Conservation (phyloP, 2,329 filamentous ascomycete species). For the Apiospora aurea region DNA sequence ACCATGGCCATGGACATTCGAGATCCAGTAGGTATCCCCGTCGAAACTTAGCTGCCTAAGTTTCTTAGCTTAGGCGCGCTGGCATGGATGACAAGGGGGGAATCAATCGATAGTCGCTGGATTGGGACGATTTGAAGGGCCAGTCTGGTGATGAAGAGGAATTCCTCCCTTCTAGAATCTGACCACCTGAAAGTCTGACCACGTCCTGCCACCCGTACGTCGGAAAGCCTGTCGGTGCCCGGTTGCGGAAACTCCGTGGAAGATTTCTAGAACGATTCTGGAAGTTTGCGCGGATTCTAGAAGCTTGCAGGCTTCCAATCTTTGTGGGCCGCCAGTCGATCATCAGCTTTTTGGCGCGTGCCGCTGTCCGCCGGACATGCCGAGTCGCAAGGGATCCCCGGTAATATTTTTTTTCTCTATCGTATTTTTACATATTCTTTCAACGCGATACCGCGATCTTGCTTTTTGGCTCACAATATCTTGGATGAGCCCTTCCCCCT, state of each 20-base stretch:
- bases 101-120: background rate
- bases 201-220: background rate
- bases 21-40: constrained; percentile 1
- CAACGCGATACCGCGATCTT: background rate
- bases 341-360: constrained; percentile 12
- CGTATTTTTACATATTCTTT: background rate
- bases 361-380: background rate
- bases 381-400: background rate
- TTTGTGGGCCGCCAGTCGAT: constrained; percentile 13
- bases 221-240: background rate
- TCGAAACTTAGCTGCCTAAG: background rate
- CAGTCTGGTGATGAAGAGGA: background rate
- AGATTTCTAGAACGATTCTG: constrained; percentile 5
- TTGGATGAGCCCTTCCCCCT: background rate
- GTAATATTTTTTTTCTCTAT: constrained; percentile 1
- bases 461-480: background rate
- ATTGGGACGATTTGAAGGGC: background rate
- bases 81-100: background rate
- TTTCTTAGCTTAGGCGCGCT: constrained; percentile 13
- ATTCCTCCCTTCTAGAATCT: background rate
- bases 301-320: constrained; percentile 1
- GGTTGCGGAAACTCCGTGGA: constrained; percentile 2
- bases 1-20: background rate
- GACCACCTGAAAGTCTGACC: constrained; percentile 8
- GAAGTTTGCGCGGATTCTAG: background rate